phyloP scores from a whole-genome alignment of 768 basidiomycete genomes.

The Coprinopsis strossmayeri region DNA sequence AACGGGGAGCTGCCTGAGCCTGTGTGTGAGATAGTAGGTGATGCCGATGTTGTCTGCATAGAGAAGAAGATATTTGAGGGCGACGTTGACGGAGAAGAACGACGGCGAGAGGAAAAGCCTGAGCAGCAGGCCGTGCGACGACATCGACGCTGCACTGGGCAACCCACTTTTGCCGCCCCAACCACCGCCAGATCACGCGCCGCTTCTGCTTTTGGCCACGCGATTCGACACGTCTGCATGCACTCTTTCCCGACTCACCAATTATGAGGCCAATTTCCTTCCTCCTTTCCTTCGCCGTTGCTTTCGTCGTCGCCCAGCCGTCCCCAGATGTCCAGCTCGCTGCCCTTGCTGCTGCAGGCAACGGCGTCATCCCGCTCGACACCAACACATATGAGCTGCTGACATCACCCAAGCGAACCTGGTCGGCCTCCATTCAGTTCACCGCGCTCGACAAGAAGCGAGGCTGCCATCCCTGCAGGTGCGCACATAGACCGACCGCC shows the following conservation, averaged over 20 bases:
- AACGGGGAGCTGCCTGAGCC: conserved; percentile 61
- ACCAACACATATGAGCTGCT: conserved; percentile 71
- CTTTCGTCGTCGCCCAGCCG: conserved; percentile 20
- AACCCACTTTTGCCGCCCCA: neutral
- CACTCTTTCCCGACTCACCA: conserved; percentile 19
- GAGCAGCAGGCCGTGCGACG: conserved; percentile 81
- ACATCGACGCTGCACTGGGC: conserved; percentile 27
- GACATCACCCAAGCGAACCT: conserved; percentile 68
- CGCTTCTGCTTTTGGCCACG: conserved; percentile 8
- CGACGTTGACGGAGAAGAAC: conserved; percentile 92
- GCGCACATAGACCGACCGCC: conserved; percentile 24
- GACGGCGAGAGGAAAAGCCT: conserved; percentile 88
- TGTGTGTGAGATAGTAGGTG: conserved; percentile 80
- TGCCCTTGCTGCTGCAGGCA: conserved; percentile 60
- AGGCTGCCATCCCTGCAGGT: conserved; percentile 92
- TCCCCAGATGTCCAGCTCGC: conserved; percentile 51
- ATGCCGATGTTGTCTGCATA: conserved; percentile 89
- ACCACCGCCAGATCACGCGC: conserved; percentile 6
- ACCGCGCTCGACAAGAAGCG: conserved; percentile 80
- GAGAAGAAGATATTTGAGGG: conserved; percentile 76
- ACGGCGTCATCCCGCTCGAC: conserved; percentile 81
- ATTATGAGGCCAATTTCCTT: conserved; percentile 22
- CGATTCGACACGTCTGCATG: conserved; percentile 22
- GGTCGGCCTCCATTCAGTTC: conserved; percentile 82
- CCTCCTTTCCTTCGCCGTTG: conserved; percentile 24